Conservation (phyloP, 306 rosid genomes). For the Dryas drummondii region DNA sequence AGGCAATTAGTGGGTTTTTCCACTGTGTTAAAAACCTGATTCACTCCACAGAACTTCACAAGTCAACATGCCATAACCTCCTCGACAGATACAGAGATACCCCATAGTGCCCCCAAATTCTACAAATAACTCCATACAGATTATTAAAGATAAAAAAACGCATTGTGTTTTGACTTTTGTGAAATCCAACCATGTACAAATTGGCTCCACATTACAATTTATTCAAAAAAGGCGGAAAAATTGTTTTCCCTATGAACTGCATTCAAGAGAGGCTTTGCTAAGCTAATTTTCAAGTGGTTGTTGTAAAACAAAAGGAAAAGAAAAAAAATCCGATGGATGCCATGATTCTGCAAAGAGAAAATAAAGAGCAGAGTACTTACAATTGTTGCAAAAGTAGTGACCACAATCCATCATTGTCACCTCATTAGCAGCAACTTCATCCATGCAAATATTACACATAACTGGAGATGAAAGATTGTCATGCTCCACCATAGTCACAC, state of each 20-base stretch:
- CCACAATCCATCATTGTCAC: slow-evolving; percentile 37
- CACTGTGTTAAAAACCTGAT: background rate
- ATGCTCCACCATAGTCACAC: slow-evolving; percentile 29
- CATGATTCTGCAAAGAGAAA: background rate
- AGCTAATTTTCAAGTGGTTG: background rate
- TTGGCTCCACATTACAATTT: background rate
- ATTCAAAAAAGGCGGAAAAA: background rate
- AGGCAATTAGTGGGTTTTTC: background rate
- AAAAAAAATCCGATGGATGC: background rate
- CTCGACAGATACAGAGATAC: background rate
- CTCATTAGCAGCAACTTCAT: slow-evolving; percentile 16
- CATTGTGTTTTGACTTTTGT: background rate
- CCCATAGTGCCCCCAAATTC: background rate
- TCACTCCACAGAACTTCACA: background rate
- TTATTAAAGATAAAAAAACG: background rate
- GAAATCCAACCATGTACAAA: slow-evolving; percentile 1
- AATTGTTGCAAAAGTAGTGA: slow-evolving; percentile 37
- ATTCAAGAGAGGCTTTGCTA: background rate
- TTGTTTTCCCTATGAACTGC: background rate
- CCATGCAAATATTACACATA: slow-evolving; percentile 36
- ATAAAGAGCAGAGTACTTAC: slow-evolving; percentile 24
- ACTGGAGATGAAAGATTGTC: background rate
- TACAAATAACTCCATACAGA: background rate
- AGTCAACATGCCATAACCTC: background rate
- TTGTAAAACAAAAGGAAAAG: background rate